Evolutionary conservation across 352 stramenopile genomes (phyloP).

Genomic region (Aphanomyces cochlioides): DNA sequence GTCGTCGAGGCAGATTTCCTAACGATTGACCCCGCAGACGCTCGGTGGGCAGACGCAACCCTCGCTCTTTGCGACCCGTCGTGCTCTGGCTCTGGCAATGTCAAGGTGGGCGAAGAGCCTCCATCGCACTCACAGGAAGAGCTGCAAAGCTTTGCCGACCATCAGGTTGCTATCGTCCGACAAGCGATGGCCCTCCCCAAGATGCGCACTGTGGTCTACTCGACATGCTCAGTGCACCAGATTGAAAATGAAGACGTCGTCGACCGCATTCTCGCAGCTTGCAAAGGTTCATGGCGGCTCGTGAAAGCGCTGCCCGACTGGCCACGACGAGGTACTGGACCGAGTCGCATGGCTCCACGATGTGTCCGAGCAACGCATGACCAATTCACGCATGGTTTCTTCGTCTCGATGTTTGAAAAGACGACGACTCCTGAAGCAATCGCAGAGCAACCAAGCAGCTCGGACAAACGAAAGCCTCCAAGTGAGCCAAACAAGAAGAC

Average conservation of each 20-base stretch:
- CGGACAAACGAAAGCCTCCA: too few species aligned
- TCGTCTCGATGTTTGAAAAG: conserved; percentile 93
- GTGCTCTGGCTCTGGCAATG: conserved; percentile 93
- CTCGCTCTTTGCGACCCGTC: conserved; percentile 95
- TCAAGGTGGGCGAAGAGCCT: conserved; percentile 12
- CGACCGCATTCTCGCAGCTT: conserved; percentile 69
- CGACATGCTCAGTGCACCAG: conserved; percentile 95
- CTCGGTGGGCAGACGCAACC: conserved; percentile 83
- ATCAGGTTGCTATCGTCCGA: conserved; percentile 37
- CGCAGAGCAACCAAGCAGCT: too few species aligned
- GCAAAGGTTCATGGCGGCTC: conserved; percentile 40
- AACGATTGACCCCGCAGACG: conserved; percentile 65
- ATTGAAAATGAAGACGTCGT: conserved; percentile 97
- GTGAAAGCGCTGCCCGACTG: conserved; percentile 62
- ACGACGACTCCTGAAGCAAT: not conserved
- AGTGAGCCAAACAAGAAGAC: too few species aligned
- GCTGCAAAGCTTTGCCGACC: conserved; percentile 19
- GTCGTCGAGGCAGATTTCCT: conserved; percentile 92
- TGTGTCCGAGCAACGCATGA: conserved; percentile 89
- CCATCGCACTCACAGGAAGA: conserved; percentile 16
- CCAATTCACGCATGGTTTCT: conserved; percentile 96
- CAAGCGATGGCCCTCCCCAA: conserved; percentile 69
- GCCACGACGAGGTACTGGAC: conserved; percentile 61
- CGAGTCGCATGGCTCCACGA: conserved; percentile 55
- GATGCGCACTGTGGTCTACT: conserved; percentile 90